Conservation (phyloP, 179 eudicot genomes). For the Spinacia oleracea region DNA sequence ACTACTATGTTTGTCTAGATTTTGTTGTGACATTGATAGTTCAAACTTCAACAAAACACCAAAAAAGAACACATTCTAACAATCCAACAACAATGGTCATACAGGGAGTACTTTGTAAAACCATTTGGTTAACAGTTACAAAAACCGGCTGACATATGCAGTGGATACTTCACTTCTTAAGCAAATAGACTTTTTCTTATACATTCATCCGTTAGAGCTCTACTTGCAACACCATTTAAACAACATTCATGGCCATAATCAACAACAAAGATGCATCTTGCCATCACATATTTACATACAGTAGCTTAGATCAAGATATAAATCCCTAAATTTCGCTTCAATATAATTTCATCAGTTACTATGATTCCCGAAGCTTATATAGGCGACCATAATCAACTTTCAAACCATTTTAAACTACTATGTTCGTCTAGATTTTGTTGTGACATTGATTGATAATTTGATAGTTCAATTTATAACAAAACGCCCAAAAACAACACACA, state of each 20-base stretch:
- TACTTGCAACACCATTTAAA: neutral
- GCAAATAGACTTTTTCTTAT: neutral
- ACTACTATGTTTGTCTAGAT: neutral
- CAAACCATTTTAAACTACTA: neutral
- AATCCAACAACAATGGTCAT: neutral
- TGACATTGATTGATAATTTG: too few species aligned
- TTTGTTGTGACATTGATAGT: neutral
- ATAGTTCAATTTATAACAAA: neutral
- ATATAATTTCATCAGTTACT: neutral
- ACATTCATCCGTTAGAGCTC: neutral
- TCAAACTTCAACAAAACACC: neutral
- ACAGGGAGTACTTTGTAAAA: neutral
- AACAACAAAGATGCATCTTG: neutral
- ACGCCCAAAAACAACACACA: neutral
- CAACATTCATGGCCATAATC: neutral
- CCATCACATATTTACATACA: neutral
- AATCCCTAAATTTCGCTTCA: neutral
- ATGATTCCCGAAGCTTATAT: neutral
- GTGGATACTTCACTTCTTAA: too few species aligned
- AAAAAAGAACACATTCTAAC: neutral
- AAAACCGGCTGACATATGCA: too few species aligned
- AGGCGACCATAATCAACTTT: neutral
- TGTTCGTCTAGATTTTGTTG: neutral
- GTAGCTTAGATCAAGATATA: neutral
- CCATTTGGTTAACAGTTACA: neutral